These are phyloP conservation scores for Rhexocercosporidium sp. DNA, from an alignment of 2,329 filamentous ascomycete species.

Conservation along the genomic window DNA sequence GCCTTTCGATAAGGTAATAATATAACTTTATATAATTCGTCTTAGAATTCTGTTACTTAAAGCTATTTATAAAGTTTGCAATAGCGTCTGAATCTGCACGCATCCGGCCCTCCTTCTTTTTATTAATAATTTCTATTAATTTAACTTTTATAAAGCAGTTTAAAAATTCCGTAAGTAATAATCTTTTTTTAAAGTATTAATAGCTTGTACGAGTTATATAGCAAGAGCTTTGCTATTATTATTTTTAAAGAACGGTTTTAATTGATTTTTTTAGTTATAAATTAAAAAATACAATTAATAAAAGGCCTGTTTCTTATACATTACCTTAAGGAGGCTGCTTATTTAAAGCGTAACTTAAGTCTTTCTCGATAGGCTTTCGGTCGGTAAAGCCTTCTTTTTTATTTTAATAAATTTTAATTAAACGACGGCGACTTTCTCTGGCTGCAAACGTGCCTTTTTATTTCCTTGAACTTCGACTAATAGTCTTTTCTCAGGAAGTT, in stretches of 20 bases:
- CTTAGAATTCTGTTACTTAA: background rate
- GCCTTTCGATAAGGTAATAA: background rate
- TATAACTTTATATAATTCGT: background rate
- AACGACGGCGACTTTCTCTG: background rate
- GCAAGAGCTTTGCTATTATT: background rate
- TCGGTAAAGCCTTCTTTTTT: constrained; percentile 1
- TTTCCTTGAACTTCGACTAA: background rate
- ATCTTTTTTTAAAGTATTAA: background rate
- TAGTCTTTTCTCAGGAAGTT: background rate
- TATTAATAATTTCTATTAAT: background rate
- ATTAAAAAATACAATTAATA: background rate
- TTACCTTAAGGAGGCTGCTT: background rate
- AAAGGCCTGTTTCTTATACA: background rate
- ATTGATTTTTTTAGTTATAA: background rate
- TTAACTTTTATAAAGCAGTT: background rate
- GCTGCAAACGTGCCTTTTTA: background rate
- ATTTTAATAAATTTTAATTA: background rate
- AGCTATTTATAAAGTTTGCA: background rate
- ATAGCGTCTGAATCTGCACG: background rate
- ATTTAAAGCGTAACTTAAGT: background rate
- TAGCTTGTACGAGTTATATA: background rate
- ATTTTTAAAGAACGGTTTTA: background rate
- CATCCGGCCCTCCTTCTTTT: background rate
- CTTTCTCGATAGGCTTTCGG: background rate
- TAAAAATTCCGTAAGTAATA: background rate